Evolutionary conservation across 2,329 filamentous ascomycete species (phyloP), one percentile per base, ranked within the genome.

Genomic region (Whalleya microplaca): DNA sequence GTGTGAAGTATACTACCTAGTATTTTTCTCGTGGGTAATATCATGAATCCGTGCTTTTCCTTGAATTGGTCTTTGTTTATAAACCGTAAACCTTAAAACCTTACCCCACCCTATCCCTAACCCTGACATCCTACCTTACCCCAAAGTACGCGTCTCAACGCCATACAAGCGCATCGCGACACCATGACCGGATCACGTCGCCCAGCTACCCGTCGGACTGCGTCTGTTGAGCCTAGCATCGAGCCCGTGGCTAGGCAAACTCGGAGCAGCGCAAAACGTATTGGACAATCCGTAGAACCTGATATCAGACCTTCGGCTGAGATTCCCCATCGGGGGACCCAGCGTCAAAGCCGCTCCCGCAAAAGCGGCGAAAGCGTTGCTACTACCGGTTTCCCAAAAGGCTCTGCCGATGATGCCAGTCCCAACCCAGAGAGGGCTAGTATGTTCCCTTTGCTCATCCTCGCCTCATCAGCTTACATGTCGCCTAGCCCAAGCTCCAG

Each of bases 101-200:
- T 5, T 29, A 29, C 27, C 12, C 12, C 12, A 29, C 27, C 27
- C 27, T 12, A 29, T 12, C 27, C 27, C 27, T 29, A 29, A 29
- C 27, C 27, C 27, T 29, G 12, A 29, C 27, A 29, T 14, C 32
- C 32, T 37, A 12, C 32, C 14, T 14, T 14, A 37, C 32, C 9
- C 32, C 9, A 8, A 12, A n/a, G n/a, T n/a, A n/a, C n/a, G n/a
- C n/a, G n/a, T n/a, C n/a, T n/a, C n/a, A n/a, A n/a, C n/a, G n/a
- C n/a, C 7, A 29, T 21, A 42, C 21, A 14, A 51, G 27, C 18
- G 45, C 44, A 48, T 18, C 1, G 10, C 10, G 14, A 37, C 32
- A 59, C 37, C 23, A 69, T 69, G 67, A 54, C 52, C 45, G 48
- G 58, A 8, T 62, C 63, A 42, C 62, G 58, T 23, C 66, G 61